Base-by-base conservation (phyloP, 2,329 filamentous ascomycete species). In the Thielaviopsis euricoi region DNA sequence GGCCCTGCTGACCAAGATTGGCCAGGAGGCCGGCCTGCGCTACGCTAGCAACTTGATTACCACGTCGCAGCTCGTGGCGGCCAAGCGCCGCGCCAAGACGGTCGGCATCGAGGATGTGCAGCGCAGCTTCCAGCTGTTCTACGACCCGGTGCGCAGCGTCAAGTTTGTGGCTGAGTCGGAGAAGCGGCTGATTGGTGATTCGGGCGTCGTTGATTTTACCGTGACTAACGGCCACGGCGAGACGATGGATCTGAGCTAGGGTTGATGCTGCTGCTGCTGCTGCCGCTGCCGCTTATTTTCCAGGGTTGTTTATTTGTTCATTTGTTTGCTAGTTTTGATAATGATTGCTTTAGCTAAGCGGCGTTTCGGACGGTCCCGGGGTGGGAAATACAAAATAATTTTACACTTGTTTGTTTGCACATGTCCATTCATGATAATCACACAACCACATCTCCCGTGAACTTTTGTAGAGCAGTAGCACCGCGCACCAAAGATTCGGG, bases 1-100 rank as follows among this genome's bases (percentile, higher is more conserved):
- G 13, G 90, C 90, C 1, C 79, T 98, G 15, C 80, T 98, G 43
- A 95, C 93, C 62, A 97, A 97, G 76, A 95, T 97, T 65, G 93
- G 90, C 29, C 81, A 90, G 66, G 93, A 98, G 70, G 85, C 89
- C 1, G 91, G 91, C 23, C 77, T 98, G 55, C 80, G 93, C 64
- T 98, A 98, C 69, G 91, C 90, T n/a, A 94, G 89, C 74, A 96
- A 98, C 69, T 83, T 98, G 58, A 96, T 98, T 71, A 95, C 87
- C 22, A 96, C 93, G 1, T 93, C 89, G 5, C 86, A 95, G 70
- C 79, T 98, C 51, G 79, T 97, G 54, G 83, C 82, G 62, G 83
- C 87, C 66, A 97, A 96, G 78, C 82, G 90, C 63, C 86, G 83
- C 66, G 85, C 86, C 17, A 88, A 87, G 70, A 85, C 91, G 66